Evolutionary conservation across 176 grass and related monocot species (phyloP), one percentile per base, ranked within the genome.

Genomic region (Musa acuminata): DNA sequence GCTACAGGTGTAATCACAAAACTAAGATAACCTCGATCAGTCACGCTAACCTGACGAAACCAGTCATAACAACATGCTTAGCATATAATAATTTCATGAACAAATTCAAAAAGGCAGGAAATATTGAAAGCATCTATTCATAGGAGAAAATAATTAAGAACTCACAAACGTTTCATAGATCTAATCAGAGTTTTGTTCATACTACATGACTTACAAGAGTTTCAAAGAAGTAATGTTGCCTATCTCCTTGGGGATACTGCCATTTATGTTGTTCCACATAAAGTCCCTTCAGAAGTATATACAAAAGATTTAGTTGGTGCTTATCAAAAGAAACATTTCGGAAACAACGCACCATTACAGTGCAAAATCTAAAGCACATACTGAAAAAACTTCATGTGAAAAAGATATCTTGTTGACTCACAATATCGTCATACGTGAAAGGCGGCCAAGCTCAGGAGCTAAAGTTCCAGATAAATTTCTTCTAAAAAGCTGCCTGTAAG

Each of bases 231-330:
- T 84, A 55, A 93, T 89, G 67, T 91, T 87, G 48, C 95, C 95
- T 72, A 98, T 88, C 75, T 94, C 90, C 75, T 89, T 88, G 26
- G 95, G 90, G 65, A 98, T 98, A 79, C 76, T 94, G 60, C 95
- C 95, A 60, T 54, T 89, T 58, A 98, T 87, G 9, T 67, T 58
- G 69, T 98, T 98, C 95, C 95, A 98, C 95, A 98, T 98, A 87
- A 98, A 81, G 87, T 98, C 90, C 82, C 95, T 98, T 86, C 68
- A 89, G 75, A 75, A 73, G 73, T 79, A 82, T 71, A 53, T 25
- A 48, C 9, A 63, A 9, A 82, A 51, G 67, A 29, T 9, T 64
- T 1, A 69, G 52, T 76, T 22, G 62, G 9, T 12, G 35, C 43
- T 62, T 75, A 66, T 67, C 19, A 64, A 81, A 59, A 58, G 5